A percentile compares a stretch with the other conserved stretches of the same genome.
Evolutionary conservation across 1,139 yeast species (phyloP).

Genomic region (Saccharomyces hybrid): DNA sequence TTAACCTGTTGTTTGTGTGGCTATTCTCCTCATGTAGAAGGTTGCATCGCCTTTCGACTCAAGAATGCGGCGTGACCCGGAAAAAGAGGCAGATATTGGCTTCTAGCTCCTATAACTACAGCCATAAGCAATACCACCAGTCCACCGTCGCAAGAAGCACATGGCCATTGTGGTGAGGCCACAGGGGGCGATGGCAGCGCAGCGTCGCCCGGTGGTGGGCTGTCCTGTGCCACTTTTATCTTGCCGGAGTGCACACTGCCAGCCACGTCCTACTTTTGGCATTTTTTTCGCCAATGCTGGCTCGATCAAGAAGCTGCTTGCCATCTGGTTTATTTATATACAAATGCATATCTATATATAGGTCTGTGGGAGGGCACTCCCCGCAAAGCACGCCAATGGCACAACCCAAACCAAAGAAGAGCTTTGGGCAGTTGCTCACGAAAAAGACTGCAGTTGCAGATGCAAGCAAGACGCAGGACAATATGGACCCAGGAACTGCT

Average conservation of each 20-base stretch:
- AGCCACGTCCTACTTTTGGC: not conserved
- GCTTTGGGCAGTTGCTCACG: not conserved
- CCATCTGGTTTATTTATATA: not conserved
- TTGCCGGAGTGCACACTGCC: not conserved
- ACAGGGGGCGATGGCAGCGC: not conserved
- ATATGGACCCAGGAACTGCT: not conserved
- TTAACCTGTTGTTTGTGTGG: not conserved
- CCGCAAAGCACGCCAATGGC: not conserved
- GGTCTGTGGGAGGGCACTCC: not conserved
- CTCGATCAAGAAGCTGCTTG: not conserved
- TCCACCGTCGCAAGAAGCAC: too few species aligned
- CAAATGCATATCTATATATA: not conserved
- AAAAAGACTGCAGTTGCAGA: not conserved
- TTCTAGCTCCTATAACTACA: not conserved
- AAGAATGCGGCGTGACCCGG: constrained; percentile 1
- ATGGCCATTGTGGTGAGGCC: too few species aligned
- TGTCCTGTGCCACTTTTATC: not conserved
- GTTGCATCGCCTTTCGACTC: not conserved
- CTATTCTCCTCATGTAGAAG: not conserved
- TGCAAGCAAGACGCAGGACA: not conserved
- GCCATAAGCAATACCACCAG: not conserved
- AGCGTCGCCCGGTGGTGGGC: too few species aligned
- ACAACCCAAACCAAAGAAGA: not conserved
- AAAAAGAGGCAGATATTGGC: not conserved
- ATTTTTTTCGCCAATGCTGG: not conserved